Evolutionary conservation across 2,329 filamentous ascomycete genomes (phyloP).

Genomic region (Cladophialophora exuberans): DNA sequence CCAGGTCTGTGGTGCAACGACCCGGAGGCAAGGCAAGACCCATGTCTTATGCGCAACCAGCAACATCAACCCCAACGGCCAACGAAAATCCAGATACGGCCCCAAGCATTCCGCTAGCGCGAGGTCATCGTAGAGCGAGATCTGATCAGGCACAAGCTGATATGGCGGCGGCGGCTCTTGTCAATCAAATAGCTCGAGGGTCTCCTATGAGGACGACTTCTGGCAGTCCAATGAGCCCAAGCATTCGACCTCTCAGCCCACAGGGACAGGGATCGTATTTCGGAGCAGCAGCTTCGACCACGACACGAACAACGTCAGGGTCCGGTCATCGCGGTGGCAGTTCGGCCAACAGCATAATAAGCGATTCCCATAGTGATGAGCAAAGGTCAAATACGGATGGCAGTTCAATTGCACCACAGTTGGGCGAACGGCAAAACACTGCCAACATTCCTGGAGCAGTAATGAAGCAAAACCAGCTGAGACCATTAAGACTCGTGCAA

Average conservation of each 20-base stretch:
- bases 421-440: conserved; percentile 49
- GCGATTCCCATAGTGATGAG: conserved; percentile 49
- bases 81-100: conserved; percentile 53
- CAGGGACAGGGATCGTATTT: conserved; percentile 63
- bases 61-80: conserved; percentile 40
- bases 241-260: conserved; percentile 61
- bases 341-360: conserved; percentile 60
- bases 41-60: conserved; percentile 46
- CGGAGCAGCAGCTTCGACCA: conserved; percentile 37
- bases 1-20: conserved; percentile 61
- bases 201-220: conserved; percentile 49
- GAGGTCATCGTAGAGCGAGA: conserved; percentile 52
- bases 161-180: conserved; percentile 66
- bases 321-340: conserved; percentile 63
- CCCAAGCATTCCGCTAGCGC: conserved; percentile 51
- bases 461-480: conserved; percentile 71
- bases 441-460: conserved; percentile 70
- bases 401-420: conserved; percentile 47
- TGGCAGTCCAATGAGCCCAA: conserved; percentile 57
- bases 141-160: conserved; percentile 48
- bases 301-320: conserved; percentile 38
- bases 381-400: conserved; percentile 48
- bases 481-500: conserved; percentile 84
- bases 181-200: conserved; percentile 88
- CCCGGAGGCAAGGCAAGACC: conserved; percentile 35